Base-by-base conservation (phyloP, 306 rosid species). In the Medicago arabica region DNA sequence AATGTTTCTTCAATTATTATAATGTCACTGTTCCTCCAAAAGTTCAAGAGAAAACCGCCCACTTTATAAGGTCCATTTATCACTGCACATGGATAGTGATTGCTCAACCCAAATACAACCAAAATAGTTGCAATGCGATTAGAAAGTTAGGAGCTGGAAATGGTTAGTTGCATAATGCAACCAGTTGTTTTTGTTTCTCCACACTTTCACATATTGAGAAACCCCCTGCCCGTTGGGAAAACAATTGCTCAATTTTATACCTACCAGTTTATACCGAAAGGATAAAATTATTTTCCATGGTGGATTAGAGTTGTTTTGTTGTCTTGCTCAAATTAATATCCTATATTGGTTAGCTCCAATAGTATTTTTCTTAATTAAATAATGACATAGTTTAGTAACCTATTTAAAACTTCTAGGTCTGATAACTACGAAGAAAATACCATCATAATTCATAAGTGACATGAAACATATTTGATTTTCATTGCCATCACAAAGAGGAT, bases 1-100 rank as follows among this genome's bases (percentile, higher is more conserved):
- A 12, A 46, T 6, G 16, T 38, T 38, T 49, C 36, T 31, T 23
- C 25, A 55, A 72, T 57, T 6, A 62, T 46, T 60, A 38, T 28
- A n/a, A 25, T 74, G 79, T 39, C 14, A 25, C 67, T 57, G 47
- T 67, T 61, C 57, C 70, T 46, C 15, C 17, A 60, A 74, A 64
- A 0, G 50, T 13, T 16, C 49, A 19, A 15, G 62, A 73, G 6
- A 43, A 72, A 63, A 73, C 9, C 14, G 43, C 12, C 76, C 28
- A 39, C 23, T 23, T 78, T 59, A 34, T 18, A 40, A 78, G 66
- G 65, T 10, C 50, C 16, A 53, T 18, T 19, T 49, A 28, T 28
- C 47, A 61, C 38, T 10, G 21, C 3, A 38, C 44, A 74, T 7
- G 14, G 69, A 43, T 46, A 61, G 71, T 61, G 47, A 61, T 47